Evolutionary conservation across 2,329 filamentous ascomycete genomes (phyloP).

Genomic region (Mycosphaerella sp.): DNA sequence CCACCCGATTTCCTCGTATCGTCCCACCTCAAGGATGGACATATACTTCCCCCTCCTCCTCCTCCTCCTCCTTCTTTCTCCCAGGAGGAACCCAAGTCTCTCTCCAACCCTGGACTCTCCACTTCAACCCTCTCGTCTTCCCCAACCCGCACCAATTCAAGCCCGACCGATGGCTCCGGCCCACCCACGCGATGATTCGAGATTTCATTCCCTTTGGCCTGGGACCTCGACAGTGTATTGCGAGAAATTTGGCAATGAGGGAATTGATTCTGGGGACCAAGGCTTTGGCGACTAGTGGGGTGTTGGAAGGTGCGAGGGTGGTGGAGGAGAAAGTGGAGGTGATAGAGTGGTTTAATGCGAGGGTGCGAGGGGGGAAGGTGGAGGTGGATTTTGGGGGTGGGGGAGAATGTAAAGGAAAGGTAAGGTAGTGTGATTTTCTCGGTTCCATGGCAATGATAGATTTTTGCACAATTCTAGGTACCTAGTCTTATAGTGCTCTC

Average conservation of each 20-base stretch:
- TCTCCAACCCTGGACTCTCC: constrained; percentile 43
- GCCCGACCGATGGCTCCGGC: constrained; percentile 46
- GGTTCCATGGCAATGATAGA: no score
- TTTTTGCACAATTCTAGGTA: no score
- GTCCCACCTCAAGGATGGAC: constrained; percentile 39
- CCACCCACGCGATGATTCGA: constrained; percentile 37
- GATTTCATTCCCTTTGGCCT: constrained; percentile 47
- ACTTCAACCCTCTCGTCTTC: constrained; percentile 43
- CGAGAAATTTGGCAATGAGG: constrained; percentile 43
- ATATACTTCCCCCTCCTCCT: constrained; percentile 25
- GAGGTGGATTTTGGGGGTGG: constrained; percentile 33
- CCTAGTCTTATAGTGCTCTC: no score
- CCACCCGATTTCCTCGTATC: constrained; percentile 45
- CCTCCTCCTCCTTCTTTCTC: constrained; percentile 12
- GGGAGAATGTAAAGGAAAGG: no score
- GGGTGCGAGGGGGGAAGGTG: constrained; percentile 47
- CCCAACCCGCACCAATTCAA: constrained; percentile 40
- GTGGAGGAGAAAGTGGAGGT: constrained; percentile 44
- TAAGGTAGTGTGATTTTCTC: no score
- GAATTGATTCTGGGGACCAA: constrained; percentile 43
- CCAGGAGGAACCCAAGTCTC: constrained; percentile 45
- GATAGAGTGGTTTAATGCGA: constrained; percentile 53
- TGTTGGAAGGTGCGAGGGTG: constrained; percentile 42
- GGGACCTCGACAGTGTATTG: constrained; percentile 47
- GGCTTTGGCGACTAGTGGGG: constrained; percentile 40